Percentiles rank a stretch among this genome's conserved stretches.
These are phyloP conservation scores for Aspergillus puulaauensis DNA, from an alignment of 2,329 filamentous ascomycete species.

Conservation along the genomic window DNA sequence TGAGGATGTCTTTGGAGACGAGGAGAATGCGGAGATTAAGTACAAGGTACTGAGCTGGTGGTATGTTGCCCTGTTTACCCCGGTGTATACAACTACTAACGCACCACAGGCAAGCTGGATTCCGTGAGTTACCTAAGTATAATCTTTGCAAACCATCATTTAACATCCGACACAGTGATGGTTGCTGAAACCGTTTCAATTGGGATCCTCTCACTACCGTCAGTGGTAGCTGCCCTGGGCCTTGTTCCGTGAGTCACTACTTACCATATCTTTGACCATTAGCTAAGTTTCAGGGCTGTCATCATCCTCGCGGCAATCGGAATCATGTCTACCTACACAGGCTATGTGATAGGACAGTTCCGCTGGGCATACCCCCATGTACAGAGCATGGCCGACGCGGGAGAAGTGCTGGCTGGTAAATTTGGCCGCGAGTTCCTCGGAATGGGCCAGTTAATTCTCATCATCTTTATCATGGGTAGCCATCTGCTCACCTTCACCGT, in stretches of 20 bases:
- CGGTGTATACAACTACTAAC: slow-evolving; percentile 14
- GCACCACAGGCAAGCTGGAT: slow-evolving; percentile 44
- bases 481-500: slow-evolving; percentile 70
- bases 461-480: slow-evolving; percentile 68
- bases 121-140: slow-evolving; percentile 19
- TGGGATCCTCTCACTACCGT: slow-evolving; percentile 57
- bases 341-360: slow-evolving; percentile 62
- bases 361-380: slow-evolving; percentile 58
- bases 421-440: slow-evolving; percentile 64
- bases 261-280: neutral
- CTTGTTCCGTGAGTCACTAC: slow-evolving; percentile 46
- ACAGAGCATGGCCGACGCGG: slow-evolving; percentile 67
- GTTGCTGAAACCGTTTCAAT: slow-evolving; percentile 61
- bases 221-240: slow-evolving; percentile 53
- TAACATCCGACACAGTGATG: slow-evolving; percentile 40
- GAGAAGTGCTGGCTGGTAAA: slow-evolving; percentile 59
- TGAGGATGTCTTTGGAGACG: slow-evolving; percentile 41
- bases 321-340: slow-evolving; percentile 59
- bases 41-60: slow-evolving; percentile 54
- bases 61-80: slow-evolving; percentile 14
- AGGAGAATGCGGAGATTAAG: slow-evolving; percentile 45
- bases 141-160: too few relatives aligned
- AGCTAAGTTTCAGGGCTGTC: slow-evolving; percentile 39
- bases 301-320: slow-evolving; percentile 56
- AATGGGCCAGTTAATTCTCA: slow-evolving; percentile 60